Conservation (phyloP, 257 asterid genomes). For the Lavandula angustifolia region DNA sequence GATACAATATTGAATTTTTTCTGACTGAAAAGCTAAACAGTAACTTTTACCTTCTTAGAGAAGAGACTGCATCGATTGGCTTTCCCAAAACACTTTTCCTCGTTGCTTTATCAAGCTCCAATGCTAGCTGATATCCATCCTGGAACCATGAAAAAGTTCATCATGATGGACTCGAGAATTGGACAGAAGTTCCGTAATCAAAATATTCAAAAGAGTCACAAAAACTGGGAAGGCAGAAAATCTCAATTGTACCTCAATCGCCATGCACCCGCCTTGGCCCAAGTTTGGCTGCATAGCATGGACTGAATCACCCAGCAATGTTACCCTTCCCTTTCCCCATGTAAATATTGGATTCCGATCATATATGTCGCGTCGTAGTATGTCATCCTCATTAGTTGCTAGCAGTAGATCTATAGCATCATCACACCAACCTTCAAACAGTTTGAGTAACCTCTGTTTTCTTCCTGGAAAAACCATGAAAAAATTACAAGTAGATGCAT, state of each 20-base stretch:
- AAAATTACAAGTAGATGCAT: no score
- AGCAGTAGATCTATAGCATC: conserved; percentile 74
- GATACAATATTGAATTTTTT: background rate
- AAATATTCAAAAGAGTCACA: background rate
- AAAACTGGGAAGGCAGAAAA: background rate
- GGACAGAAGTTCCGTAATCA: no score
- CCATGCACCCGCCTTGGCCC: conserved; percentile 99
- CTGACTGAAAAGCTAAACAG: background rate
- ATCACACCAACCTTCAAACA: conserved; percentile 94
- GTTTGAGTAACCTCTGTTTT: conserved; percentile 72
- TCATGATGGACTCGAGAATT: background rate
- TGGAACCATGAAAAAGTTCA: conserved; percentile 30
- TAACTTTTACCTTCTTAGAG: conserved; percentile 55
- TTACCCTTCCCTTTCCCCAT: conserved; percentile 95
- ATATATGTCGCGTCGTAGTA: conserved; percentile 92
- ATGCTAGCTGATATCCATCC: conserved; percentile 90
- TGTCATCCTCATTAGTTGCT: conserved; percentile 82
- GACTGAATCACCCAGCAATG: conserved; percentile 92
- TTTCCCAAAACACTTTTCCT: conserved; percentile 46
- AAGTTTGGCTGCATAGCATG: conserved; percentile 99
- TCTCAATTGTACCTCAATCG: conserved; percentile 68
- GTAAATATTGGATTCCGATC: conserved; percentile 66
- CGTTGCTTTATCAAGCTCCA: conserved; percentile 77
- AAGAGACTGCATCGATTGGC: conserved; percentile 57
- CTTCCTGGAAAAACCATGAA: conserved; percentile 53